These are phyloP conservation scores for Ophiostoma himal-ulmi DNA, from an alignment of 2,329 filamentous ascomycete genomes.

Conservation along the genomic window DNA sequence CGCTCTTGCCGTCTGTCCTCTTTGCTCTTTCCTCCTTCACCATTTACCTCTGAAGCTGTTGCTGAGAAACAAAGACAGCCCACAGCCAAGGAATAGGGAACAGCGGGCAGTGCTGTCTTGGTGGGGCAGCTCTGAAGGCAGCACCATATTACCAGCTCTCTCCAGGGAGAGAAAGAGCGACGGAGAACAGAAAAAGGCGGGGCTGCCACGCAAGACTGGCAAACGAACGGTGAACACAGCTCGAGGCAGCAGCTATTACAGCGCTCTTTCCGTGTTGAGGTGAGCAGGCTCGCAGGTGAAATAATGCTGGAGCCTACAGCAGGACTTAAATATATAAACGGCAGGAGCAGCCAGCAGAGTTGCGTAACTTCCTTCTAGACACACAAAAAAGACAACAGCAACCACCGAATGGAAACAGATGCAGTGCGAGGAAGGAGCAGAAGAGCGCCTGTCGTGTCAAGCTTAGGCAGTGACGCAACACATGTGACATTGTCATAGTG, in stretches of 20 bases:
- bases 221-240: background rate
- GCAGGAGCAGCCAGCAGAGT: background rate
- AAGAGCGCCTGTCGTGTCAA: background rate
- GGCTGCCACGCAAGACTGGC: constrained; percentile 11
- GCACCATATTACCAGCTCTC: background rate
- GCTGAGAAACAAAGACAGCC: background rate
- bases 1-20: constrained; percentile 4
- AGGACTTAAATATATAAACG: background rate
- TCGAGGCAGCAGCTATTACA: constrained; percentile 13
- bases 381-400: background rate
- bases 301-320: background rate
- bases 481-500: background rate
- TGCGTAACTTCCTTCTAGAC: background rate
- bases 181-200: background rate
- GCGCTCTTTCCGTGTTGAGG: background rate
- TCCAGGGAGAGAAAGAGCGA: background rate
- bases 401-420: background rate
- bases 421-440: background rate
- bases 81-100: constrained; percentile 5
- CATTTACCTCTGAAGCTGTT: background rate
- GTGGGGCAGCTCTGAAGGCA: constrained; percentile 7
- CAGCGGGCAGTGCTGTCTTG: constrained; percentile 15
- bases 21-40: background rate
- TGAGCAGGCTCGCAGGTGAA: background rate
- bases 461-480: background rate